Evolutionary conservation across 139 green algal genomes (phyloP), one percentile per base, ranked within the genome.

Genomic region (Desmodesmus armatus): DNA sequence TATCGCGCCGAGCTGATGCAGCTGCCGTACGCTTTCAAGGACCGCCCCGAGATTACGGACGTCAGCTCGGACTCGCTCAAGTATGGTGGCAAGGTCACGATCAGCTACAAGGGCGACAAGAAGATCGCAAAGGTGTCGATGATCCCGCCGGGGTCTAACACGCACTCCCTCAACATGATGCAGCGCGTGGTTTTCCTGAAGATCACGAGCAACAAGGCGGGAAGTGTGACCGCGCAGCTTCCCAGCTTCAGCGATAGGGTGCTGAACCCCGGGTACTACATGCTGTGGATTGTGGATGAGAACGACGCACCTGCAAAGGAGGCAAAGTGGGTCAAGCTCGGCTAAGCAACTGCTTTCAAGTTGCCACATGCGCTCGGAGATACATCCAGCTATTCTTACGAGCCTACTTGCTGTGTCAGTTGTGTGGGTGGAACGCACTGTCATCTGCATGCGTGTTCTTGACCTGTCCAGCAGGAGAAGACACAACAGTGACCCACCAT

Each of bases 1-100:
- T 86, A 86, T 51, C 67, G 67, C n/a, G 80, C 80, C 23, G 80
- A 86, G 80, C 37, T 86, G 69, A 51, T 80, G 69, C 80, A 86
- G 69, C 69, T 86, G 35, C 80, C 80, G 15, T 86, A 86, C 15
- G 80, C 80, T 13, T 86, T 86, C 67, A 60, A 44, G n/a, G 23
- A 40, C 33, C 80, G 80, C 25, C 80, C 80, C 51, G 80, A 55
- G 31, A 86, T 86, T 25, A 31, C 29, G 6, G n/a, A 7, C 44
- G 35, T 86, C 35, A 79, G 65, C 67, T 43, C 13, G 11, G 31
- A 78, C 35, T 55, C 31, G 2, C 65, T 85, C 37, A 27, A 21
- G 40, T 86, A 79, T n/a, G 80, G 80, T 39, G 80, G 49, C 37
- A 84, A 40, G 27, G 44, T 84, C 63, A 86, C 21, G 13, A 65